Conservation (phyloP, 306 rosid species). For the Arachis hypogaea region DNA sequence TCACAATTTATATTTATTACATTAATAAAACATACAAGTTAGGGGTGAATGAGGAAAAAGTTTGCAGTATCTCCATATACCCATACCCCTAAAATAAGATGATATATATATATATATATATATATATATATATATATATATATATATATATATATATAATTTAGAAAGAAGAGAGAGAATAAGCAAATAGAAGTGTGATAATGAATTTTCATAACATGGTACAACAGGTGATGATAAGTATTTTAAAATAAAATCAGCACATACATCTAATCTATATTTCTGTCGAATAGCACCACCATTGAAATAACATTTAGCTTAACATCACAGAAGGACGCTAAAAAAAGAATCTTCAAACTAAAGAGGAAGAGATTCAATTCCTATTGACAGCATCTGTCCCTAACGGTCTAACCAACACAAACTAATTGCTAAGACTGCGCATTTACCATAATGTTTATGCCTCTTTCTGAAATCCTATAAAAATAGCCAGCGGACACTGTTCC, state of each 20-base stretch:
- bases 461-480: not conserved
- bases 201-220: constrained; percentile 12
- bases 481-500: constrained; percentile 1
- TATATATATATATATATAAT: not conserved
- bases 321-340: not conserved
- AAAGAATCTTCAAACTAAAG: not conserved
- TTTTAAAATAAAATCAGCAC: not conserved
- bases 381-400: not conserved
- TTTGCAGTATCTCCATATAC: constrained; percentile 8
- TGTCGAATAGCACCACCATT: constrained; percentile 6
- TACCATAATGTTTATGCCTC: not conserved
- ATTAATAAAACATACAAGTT: not conserved
- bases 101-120: not conserved
- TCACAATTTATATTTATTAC: not conserved
- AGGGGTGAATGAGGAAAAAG: not conserved
- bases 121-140: not conserved
- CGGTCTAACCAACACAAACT: not conserved
- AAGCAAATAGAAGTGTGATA: not conserved
- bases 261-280: not conserved
- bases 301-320: constrained; percentile 23
- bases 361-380: constrained; percentile 1
- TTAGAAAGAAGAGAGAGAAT: constrained; percentile 1
- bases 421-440: not conserved
- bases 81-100: constrained; percentile 23
- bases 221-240: not conserved